These are phyloP conservation scores for Penicillium robsamsonii DNA, from an alignment of 495 filamentous ascomycete species.

Conservation along the genomic window DNA sequence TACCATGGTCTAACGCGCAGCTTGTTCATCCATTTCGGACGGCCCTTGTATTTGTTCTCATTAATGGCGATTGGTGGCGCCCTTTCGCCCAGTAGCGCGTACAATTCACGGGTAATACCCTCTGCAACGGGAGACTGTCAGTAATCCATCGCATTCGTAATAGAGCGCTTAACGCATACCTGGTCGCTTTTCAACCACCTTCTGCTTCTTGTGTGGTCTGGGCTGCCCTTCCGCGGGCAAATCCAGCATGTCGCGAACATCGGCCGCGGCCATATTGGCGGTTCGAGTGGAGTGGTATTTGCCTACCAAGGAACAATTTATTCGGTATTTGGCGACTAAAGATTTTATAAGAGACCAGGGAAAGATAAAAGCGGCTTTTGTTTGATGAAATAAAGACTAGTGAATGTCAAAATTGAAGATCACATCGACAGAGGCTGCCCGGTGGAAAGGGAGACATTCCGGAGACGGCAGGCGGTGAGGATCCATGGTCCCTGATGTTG, in stretches of 20 bases:
- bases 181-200: slow-evolving; percentile 65
- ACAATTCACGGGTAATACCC: slow-evolving; percentile 67
- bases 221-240: slow-evolving; percentile 64
- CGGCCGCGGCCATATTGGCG: slow-evolving; percentile 64
- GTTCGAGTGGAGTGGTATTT: slow-evolving; percentile 4
- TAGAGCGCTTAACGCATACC: slow-evolving; percentile 38
- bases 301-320: background rate
- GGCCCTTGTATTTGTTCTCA: slow-evolving; percentile 65
- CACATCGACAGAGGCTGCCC: slow-evolving; percentile 22
- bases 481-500: slow-evolving; percentile 16
- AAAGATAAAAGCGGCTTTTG: background rate
- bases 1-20: slow-evolving; percentile 54
- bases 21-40: slow-evolving; percentile 58
- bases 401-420: slow-evolving; percentile 16
- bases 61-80: slow-evolving; percentile 67
- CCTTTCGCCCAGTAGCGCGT: slow-evolving; percentile 63
- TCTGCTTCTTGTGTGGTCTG: slow-evolving; percentile 74
- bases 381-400: slow-evolving; percentile 6
- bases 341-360: background rate
- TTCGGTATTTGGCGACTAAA: background rate
- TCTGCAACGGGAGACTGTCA: slow-evolving; percentile 51
- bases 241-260: slow-evolving; percentile 89
- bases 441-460: slow-evolving; percentile 18
- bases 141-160: background rate
- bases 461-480: slow-evolving; percentile 26